Conservation (phyloP, 805 yeast species). For the Lipomyces starkeyi region DNA sequence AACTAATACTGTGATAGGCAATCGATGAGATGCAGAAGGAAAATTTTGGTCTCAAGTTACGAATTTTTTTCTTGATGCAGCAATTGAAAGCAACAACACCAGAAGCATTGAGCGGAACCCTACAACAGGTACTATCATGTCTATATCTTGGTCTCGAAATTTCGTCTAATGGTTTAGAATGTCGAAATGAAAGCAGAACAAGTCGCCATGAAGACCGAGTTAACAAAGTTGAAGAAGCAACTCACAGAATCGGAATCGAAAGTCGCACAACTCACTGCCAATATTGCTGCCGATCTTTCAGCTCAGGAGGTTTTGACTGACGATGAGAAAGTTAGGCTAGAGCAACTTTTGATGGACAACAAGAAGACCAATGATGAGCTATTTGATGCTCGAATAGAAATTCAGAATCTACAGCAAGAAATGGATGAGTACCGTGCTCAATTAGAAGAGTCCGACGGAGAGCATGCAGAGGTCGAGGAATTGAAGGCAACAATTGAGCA, state of each 20-base stretch:
- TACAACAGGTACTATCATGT: slow-evolving; percentile 21
- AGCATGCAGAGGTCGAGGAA: slow-evolving; percentile 20
- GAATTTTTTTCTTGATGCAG: slow-evolving; percentile 30
- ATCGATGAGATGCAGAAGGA: slow-evolving; percentile 39
- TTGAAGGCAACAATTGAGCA: slow-evolving; percentile 15
- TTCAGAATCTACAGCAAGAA: slow-evolving; percentile 27
- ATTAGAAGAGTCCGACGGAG: slow-evolving; percentile 31
- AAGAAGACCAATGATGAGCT: slow-evolving; percentile 17
- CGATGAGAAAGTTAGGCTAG: slow-evolving; percentile 24
- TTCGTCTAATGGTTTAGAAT: slow-evolving; percentile 16
- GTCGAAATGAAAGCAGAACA: slow-evolving; percentile 33
- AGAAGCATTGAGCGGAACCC: slow-evolving; percentile 24
- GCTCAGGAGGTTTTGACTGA: slow-evolving; percentile 13
- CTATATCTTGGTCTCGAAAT: not conserved
- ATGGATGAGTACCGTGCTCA: slow-evolving; percentile 35
- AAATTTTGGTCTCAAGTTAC: slow-evolving; percentile 38
- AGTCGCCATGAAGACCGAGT: slow-evolving; percentile 25
- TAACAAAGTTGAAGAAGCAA: slow-evolving; percentile 20
- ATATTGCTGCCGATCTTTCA: slow-evolving; percentile 16
- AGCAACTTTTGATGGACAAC: slow-evolving; percentile 20
- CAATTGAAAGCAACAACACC: slow-evolving; percentile 32
- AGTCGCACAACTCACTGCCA: slow-evolving; percentile 18
- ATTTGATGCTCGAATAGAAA: slow-evolving; percentile 22
- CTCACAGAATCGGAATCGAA: slow-evolving; percentile 28
- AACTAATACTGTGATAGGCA: slow-evolving; percentile 10